Conservation (phyloP, 345 rosid species). For the Salix viminalis region DNA sequence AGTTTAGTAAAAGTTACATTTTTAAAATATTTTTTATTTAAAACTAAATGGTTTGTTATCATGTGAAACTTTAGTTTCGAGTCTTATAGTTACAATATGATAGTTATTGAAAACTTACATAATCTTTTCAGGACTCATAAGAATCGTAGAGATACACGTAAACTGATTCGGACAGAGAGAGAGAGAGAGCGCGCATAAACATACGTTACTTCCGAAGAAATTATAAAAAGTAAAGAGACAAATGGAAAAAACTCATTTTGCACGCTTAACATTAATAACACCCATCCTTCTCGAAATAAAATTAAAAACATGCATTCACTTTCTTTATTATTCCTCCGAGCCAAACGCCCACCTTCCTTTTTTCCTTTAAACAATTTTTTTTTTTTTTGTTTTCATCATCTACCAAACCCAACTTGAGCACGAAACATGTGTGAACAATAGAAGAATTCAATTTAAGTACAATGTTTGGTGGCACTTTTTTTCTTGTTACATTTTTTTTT, state of each 20-base stretch:
- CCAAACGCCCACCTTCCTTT: neutral
- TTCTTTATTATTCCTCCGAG: neutral
- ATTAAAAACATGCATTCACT: neutral
- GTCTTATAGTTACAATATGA: too few species aligned
- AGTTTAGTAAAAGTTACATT: too few species aligned
- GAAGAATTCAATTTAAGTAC: neutral
- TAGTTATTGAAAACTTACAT: rapidly evolving
- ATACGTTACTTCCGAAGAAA: too few species aligned
- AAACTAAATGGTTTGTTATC: rapidly evolving
- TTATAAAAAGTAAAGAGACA: too few species aligned
- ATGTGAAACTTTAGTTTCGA: rapidly evolving
- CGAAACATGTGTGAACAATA: neutral
- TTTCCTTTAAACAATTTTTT: too few species aligned
- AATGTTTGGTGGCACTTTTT: neutral
- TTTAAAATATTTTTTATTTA: too few species aligned
- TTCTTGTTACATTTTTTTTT: neutral
- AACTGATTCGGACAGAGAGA: too few species aligned
- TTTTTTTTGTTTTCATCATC: neutral
- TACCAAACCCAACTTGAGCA: neutral
- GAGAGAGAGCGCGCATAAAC: too few species aligned
- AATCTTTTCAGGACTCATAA: too few species aligned
- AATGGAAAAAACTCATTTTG: too few species aligned
- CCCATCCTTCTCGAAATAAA: neutral
- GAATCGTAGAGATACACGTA: rapidly evolving
- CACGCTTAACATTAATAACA: neutral